Evolutionary conservation across 371 early-diverging fungal species (phyloP), one percentile per base, ranked within the genome.

Genomic region (Choanephora cucurbitarum): DNA sequence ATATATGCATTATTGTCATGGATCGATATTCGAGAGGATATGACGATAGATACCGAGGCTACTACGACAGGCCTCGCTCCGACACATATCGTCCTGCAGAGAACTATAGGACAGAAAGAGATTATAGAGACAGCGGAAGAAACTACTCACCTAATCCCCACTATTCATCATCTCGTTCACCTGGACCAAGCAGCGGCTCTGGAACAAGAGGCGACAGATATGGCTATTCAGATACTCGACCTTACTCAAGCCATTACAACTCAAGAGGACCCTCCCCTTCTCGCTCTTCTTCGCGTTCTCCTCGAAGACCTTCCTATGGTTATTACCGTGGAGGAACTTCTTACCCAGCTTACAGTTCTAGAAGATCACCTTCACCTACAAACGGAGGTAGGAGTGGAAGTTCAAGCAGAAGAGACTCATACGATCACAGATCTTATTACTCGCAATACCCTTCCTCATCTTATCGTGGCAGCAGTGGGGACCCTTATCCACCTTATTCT

Each of bases 31-130:
- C 69, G 17, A 62, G 75, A 23, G 67, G 73, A 37, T 79, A 79
- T 57, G 70, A 75, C 39, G 79, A 79, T 21, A 62, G 79, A 28
- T 75, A 75, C 42, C 40, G 76, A 57, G 64, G 70, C 5, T 73
- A 79, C 52, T 75, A 69, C 45, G 72, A 73, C 14, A 54, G 75
- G 21, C 76, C 79, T 5, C 66, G 79, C 10, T 73, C 72, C 17
- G 79, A 79, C 41, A 68, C 72, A 2, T 75, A 75, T 50, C 37
- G 79, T 18, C 72, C 79, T 17, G 60, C 63, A n/a, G 79, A 79
- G 55, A 71, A 52, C 18, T 79, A 79, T 46, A 66, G 76, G 4
- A 58, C 67, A 24, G 73, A 73, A 19, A 55, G 74, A 54, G 68
- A 72, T 44, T 75, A 75, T 37, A 60, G 70, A 60, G 75, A 73